Conservation (phyloP, 352 stramenopile species). For the Pythium scleroteichum region DNA sequence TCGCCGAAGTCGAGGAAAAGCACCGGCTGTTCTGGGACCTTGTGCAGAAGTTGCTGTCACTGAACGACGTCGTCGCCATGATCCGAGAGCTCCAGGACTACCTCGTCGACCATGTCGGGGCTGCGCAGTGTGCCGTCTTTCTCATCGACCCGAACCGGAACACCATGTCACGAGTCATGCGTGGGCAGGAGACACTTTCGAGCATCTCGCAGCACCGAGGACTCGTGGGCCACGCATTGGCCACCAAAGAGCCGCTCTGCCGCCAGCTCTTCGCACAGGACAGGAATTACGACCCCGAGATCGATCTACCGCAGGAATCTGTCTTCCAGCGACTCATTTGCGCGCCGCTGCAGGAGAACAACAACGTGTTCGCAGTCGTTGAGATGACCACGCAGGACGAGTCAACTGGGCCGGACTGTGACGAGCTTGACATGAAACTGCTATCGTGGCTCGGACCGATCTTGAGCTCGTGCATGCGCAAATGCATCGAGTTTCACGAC, state of each 20-base stretch:
- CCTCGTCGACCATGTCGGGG: constrained; percentile 53
- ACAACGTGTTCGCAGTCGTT: constrained; percentile 78
- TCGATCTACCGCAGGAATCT: constrained; percentile 67
- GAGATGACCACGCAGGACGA: constrained; percentile 54
- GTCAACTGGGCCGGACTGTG: constrained; percentile 39
- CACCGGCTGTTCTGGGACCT: constrained; percentile 80
- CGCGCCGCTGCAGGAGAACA: constrained; percentile 72
- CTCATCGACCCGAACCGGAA: constrained; percentile 75
- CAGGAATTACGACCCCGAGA: constrained; percentile 52
- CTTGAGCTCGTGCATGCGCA: constrained; percentile 81
- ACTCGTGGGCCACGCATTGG: constrained; percentile 50
- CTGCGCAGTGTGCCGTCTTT: constrained; percentile 58
- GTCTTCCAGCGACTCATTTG: constrained; percentile 65
- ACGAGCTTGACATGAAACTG: constrained; percentile 70
- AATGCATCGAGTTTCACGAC: constrained; percentile 87
- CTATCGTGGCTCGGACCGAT: constrained; percentile 81
- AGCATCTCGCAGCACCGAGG: constrained; percentile 50
- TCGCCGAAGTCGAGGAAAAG: constrained; percentile 45
- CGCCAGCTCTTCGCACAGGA: constrained; percentile 50
- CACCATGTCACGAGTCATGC: constrained; percentile 74
- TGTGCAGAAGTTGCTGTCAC: constrained; percentile 60
- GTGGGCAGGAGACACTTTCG: constrained; percentile 47
- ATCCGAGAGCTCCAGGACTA: constrained; percentile 71
- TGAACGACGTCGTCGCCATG: constrained; percentile 81
- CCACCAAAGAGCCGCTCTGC: constrained; percentile 35